A percentile compares a stretch with the other conserved stretches of the same genome.
Evolutionary conservation across 228 moss, liverwort and hornwort species (phyloP).

Genomic region (Sphagnum magellanicum): DNA sequence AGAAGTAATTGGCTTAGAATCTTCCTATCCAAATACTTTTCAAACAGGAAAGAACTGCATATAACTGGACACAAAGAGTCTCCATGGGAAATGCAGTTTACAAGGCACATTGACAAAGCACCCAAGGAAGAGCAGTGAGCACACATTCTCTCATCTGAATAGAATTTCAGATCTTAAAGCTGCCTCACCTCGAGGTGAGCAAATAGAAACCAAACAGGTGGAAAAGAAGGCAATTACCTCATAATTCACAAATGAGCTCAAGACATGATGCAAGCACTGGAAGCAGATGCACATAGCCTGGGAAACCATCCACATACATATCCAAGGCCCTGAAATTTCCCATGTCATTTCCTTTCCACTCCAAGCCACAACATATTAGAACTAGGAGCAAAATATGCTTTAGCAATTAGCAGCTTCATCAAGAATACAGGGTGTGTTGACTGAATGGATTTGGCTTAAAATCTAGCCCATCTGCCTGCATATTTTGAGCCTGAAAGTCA

Average conservation of each 20-base stretch:
- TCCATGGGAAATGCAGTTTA: background rate
- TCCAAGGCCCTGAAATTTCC: slow-evolving; percentile 72
- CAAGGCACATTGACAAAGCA: too few relatives aligned
- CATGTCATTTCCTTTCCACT: slow-evolving; percentile 64
- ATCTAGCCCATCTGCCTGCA: background rate
- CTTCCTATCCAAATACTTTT: too few relatives aligned
- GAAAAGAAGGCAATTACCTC: slow-evolving; percentile 27
- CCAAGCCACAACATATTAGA: slow-evolving; percentile 14
- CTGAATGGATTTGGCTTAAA: too few relatives aligned
- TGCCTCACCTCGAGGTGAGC: too few relatives aligned
- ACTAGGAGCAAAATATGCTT: background rate
- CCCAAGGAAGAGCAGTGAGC: too few relatives aligned
- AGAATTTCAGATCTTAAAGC: too few relatives aligned
- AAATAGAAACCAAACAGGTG: too few relatives aligned
- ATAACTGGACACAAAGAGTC: background rate
- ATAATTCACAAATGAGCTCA: slow-evolving; percentile 52
- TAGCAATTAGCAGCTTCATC: too few relatives aligned
- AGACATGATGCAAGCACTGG: slow-evolving; percentile 40
- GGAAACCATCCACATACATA: slow-evolving; percentile 56
- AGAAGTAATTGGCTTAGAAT: too few relatives aligned
- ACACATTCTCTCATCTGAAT: too few relatives aligned
- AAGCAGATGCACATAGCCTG: slow-evolving; percentile 43
- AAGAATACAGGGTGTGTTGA: too few relatives aligned
- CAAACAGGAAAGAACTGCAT: background rate
- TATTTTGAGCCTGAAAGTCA: too few relatives aligned